Conservation (phyloP, 2,329 filamentous ascomycete species). For the Graphium sp. region DNA sequence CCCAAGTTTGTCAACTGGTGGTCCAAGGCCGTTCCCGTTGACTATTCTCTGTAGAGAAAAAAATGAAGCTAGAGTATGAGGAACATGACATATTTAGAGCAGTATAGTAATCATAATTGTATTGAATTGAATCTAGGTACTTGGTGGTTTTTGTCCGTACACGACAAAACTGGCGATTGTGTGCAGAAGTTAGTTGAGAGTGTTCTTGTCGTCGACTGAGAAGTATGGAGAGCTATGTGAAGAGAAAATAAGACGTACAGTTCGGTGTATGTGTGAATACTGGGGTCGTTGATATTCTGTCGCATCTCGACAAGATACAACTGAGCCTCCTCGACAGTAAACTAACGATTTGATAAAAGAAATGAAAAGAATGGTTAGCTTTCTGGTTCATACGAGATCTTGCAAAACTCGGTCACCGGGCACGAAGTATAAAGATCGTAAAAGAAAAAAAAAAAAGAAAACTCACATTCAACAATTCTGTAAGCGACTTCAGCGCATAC, state of each 20-base stretch:
- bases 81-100: too few relatives aligned
- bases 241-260: slow-evolving; percentile 4
- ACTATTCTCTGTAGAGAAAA: neutral
- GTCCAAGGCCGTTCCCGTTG: neutral
- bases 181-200: too few relatives aligned
- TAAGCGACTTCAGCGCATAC: slow-evolving; percentile 9
- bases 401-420: neutral
- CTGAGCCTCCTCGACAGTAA: slow-evolving; percentile 11
- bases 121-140: too few relatives aligned
- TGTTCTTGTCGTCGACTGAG: too few relatives aligned
- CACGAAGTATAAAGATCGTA: neutral
- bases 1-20: neutral
- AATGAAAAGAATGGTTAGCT: too few relatives aligned
- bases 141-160: too few relatives aligned
- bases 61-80: too few relatives aligned
- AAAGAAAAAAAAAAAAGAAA: neutral
- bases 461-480: slow-evolving; percentile 12
- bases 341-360: slow-evolving; percentile 1
- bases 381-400: too few relatives aligned
- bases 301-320: slow-evolving; percentile 14
- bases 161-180: too few relatives aligned
- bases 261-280: slow-evolving; percentile 12
- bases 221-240: too few relatives aligned
- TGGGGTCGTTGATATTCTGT: slow-evolving; percentile 13
- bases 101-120: too few relatives aligned